phyloP scores from a whole-genome alignment of 1,284 basidiomycete genomes.

The Rhizoctonia solani region DNA sequence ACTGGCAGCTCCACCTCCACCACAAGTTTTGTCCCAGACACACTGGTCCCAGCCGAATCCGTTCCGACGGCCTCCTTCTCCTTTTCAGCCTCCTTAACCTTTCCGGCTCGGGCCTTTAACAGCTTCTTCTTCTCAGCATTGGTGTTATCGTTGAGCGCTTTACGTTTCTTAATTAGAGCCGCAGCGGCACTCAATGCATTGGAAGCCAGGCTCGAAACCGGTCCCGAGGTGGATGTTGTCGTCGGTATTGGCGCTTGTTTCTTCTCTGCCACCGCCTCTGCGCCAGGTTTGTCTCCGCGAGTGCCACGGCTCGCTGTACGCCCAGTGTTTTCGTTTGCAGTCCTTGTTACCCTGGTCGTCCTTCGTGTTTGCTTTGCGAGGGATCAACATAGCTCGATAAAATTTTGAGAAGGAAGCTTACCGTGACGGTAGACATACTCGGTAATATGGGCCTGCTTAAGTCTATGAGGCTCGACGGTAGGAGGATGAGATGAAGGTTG shows the following conservation, averaged over 20 bases:
- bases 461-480: too few species aligned
- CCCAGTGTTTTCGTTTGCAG: slow-evolving; percentile 10
- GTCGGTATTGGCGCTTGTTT: background rate
- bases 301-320: background rate
- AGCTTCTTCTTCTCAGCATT: slow-evolving; percentile 32
- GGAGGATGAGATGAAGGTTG: too few species aligned
- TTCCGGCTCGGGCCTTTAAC: background rate
- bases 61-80: background rate
- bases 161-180: slow-evolving; percentile 10
- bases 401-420: too few species aligned
- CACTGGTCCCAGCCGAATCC: slow-evolving; percentile 7
- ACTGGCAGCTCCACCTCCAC: slow-evolving; percentile 17
- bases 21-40: slow-evolving; percentile 11
- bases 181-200: slow-evolving; percentile 9
- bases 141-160: slow-evolving; percentile 21
- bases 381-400: too few species aligned
- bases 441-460: too few species aligned
- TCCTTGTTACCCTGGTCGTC: slow-evolving; percentile 13
- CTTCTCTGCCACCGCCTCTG: background rate
- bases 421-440: too few species aligned
- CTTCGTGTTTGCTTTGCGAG: slow-evolving; percentile 18
- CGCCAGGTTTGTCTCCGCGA: background rate
- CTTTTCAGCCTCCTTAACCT: background rate
- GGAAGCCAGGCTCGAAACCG: background rate
- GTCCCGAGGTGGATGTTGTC: background rate